Conservation (phyloP, 176 grass and related monocot genomes). For the Oryza brachyantha region DNA sequence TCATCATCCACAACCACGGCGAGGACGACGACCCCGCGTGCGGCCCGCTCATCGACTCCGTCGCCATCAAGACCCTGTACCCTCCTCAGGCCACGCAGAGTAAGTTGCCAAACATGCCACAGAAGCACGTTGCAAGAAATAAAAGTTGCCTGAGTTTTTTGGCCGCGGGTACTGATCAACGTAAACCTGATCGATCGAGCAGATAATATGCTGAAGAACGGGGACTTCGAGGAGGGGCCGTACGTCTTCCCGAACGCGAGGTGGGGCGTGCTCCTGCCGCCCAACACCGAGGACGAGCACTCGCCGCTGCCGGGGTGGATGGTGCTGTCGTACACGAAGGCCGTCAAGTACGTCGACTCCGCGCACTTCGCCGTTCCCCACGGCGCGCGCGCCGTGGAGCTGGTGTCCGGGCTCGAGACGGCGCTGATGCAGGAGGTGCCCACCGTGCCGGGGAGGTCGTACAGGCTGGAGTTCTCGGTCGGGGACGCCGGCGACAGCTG, state of each 20-base stretch:
- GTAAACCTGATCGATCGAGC: no score
- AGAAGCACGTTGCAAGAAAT: no score
- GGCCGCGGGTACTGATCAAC: no score
- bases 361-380: slow-evolving; percentile 44
- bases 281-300: slow-evolving; percentile 48
- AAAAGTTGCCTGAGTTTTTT: no score
- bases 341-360: slow-evolving; percentile 48
- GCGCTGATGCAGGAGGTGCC: slow-evolving; percentile 45
- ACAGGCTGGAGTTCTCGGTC: slow-evolving; percentile 41
- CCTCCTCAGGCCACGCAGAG: slow-evolving; percentile 8
- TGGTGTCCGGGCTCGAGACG: slow-evolving; percentile 45
- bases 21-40: slow-evolving; percentile 34
- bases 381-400: slow-evolving; percentile 40
- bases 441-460: slow-evolving; percentile 24
- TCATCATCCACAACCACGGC: slow-evolving; percentile 42
- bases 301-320: slow-evolving; percentile 76
- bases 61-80: slow-evolving; percentile 24
- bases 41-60: slow-evolving; percentile 37
- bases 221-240: slow-evolving; percentile 52
- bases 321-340: slow-evolving; percentile 47
- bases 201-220: slow-evolving; percentile 38
- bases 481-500: slow-evolving; percentile 38
- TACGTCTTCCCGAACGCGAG: slow-evolving; percentile 20
- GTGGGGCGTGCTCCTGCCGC: slow-evolving; percentile 45
- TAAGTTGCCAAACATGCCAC: no score